phyloP scores from a whole-genome alignment of 2,329 filamentous ascomycete species.

The Cordyceps javanica region DNA sequence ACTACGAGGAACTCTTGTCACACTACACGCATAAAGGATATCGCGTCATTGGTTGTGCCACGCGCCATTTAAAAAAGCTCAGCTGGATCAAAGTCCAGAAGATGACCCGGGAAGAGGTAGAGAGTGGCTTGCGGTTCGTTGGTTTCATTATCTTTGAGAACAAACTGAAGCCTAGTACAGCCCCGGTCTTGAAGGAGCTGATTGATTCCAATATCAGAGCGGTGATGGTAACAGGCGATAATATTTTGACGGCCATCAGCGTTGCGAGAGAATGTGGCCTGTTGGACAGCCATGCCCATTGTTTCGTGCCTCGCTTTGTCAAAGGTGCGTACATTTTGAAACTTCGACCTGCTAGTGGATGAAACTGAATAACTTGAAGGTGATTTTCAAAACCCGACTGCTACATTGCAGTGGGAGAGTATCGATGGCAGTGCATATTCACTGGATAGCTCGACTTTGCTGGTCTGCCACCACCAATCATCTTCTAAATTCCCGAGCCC shows the following conservation, averaged over 20 bases:
- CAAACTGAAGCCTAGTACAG: conserved; percentile 86
- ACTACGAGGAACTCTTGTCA: conserved; percentile 84
- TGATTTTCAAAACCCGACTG: conserved; percentile 65
- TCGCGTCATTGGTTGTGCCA: conserved; percentile 91
- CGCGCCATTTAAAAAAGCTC: conserved; percentile 78
- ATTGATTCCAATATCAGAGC: conserved; percentile 76
- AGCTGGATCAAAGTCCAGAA: conserved; percentile 95
- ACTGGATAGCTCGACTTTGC: conserved; percentile 72
- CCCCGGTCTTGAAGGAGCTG: conserved; percentile 75
- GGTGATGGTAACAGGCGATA: conserved; percentile 97
- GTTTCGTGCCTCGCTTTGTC: conserved; percentile 85
- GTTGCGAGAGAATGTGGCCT: conserved; percentile 86
- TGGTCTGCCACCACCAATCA: conserved; percentile 36
- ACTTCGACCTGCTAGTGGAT: background rate
- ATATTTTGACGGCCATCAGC: conserved; percentile 93
- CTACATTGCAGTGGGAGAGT: conserved; percentile 81
- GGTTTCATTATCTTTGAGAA: conserved; percentile 99
- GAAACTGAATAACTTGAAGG: conserved; percentile 34
- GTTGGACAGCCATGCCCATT: conserved; percentile 74
- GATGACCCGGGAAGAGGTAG: conserved; percentile 80
- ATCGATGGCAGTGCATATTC: conserved; percentile 79
- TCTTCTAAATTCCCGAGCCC: background rate
- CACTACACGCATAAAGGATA: conserved; percentile 95
- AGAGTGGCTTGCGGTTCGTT: conserved; percentile 76
- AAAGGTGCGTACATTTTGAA: conserved; percentile 46